Conservation (phyloP, 805 yeast genomes). For the Yarrowia phangngaensis region DNA sequence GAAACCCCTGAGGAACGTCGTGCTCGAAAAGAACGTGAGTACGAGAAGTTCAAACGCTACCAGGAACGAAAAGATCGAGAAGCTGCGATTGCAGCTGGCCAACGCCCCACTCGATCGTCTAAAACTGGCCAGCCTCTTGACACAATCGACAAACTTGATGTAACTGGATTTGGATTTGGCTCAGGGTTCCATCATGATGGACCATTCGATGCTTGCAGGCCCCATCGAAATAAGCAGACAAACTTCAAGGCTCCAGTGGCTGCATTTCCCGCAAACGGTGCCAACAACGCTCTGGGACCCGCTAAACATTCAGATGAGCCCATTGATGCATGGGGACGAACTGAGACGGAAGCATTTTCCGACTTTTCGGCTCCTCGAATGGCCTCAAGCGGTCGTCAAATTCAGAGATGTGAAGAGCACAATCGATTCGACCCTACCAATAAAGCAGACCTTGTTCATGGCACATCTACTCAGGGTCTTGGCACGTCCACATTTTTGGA, state of each 20-base stretch:
- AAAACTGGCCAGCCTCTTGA: conserved; percentile 66
- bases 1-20: conserved; percentile 26
- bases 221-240: conserved; percentile 75
- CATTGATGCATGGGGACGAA: conserved; percentile 70
- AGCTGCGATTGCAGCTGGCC: conserved; percentile 6
- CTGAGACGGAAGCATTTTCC: conserved; percentile 49
- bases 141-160: conserved; percentile 92
- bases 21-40: conserved; percentile 23
- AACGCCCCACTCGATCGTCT: conserved; percentile 27
- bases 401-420: conserved; percentile 41
- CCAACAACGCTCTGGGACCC: conserved; percentile 65
- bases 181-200: conserved; percentile 98
- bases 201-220: conserved; percentile 97
- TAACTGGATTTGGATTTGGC: conserved; percentile 89
- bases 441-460: conserved; percentile 74
- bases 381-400: conserved; percentile 38
- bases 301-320: conserved; percentile 33
- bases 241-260: conserved; percentile 78
- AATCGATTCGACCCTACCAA: conserved; percentile 62
- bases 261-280: conserved; percentile 96
- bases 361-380: conserved; percentile 36
- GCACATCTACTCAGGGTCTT: conserved; percentile 78
- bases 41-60: conserved; percentile 26
- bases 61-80: conserved; percentile 25
- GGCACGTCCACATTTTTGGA: conserved; percentile 91